Base-by-base conservation (phyloP, 2,329 filamentous ascomycete species). In the Arthrobotrys conoides region DNA sequence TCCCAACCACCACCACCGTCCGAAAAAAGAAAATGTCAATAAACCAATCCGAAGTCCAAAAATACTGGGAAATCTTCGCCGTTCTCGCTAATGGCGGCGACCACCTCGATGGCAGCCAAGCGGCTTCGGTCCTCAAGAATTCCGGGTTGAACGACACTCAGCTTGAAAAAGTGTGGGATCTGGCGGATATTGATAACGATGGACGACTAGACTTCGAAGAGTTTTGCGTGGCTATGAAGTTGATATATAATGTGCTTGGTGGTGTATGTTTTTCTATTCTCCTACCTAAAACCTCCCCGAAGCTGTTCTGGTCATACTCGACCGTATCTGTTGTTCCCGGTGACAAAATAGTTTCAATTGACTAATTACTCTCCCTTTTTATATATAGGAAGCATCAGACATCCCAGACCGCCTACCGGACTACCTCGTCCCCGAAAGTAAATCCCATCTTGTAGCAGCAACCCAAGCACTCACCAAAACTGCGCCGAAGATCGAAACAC, bases 151-250 rank as follows among this genome's bases (percentile, higher is more conserved):
- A 89, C 80, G 91, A 93, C 84, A 90, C 91, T 83, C 95, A 99
- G 86, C 91, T 99, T n/a, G 96, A 98, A 86, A 90, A 91, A 82
- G 93, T 99, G 80, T 99, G 96, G 96, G 96, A 99, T 83, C 88
- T 99, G 80, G 93, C 96, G 75, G 96, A 99, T 84, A 93, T 99
- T 79, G 96, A 99, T 85, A 94, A 94, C 82, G 96, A 99, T 86
- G 96, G 96, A 80, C 96, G 96, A 85, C 88, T 99, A 69, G 96
- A 99, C 86, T 99, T 99, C 87, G 96, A 99, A 86, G 96, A 99
- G 87, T 99, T 99, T 85, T 99, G 96, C 85, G 96, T 99, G 75
- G 96, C 94, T 46, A 99, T 99, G 96, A 90, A 96, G 83, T 87
- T 99, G 83, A 97, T 98, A 83, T 99, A 98, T 85, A 96, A 99